A percentile compares a stretch with the other conserved stretches of the same genome.
Evolutionary conservation across 2,329 filamentous ascomycete species (phyloP).

Genomic region (Tympanopsis confertula): DNA sequence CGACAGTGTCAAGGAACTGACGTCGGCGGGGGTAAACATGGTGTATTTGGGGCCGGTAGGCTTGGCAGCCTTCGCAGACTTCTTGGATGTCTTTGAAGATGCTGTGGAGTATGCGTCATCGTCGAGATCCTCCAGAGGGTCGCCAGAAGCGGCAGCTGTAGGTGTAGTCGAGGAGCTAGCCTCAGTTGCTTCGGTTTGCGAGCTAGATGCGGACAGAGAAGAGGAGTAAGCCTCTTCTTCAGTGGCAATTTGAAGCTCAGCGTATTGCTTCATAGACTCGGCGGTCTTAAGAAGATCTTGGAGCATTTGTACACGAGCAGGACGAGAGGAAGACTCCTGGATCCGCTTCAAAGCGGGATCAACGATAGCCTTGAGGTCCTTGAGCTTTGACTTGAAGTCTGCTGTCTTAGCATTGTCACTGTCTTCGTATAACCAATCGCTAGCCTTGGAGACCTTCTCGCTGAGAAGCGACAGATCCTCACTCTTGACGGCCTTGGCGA

Average conservation of each 20-base stretch:
- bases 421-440: conserved; percentile 86
- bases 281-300: conserved; percentile 63
- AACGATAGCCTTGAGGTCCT: conserved; percentile 67
- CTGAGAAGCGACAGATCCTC: conserved; percentile 57
- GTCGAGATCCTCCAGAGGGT: conserved; percentile 62
- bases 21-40: background rate
- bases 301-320: conserved; percentile 55
- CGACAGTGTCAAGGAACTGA: conserved; percentile 35
- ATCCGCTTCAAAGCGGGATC: conserved; percentile 66
- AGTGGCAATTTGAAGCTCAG: conserved; percentile 52
- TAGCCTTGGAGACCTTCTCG: conserved; percentile 53
- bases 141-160: conserved; percentile 51
- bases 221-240: conserved; percentile 1
- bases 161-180: conserved; percentile 28
- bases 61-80: background rate
- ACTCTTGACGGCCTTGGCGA: conserved; percentile 59
- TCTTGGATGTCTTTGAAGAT: background rate
- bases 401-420: conserved; percentile 66
- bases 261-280: conserved; percentile 54
- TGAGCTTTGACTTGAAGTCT: conserved; percentile 64
- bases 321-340: conserved; percentile 60
- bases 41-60: conserved; percentile 1
- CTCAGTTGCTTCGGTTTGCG: conserved; percentile 27
- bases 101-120: conserved; percentile 14
- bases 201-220: conserved; percentile 28